These are phyloP conservation scores for Pilaira anomala DNA, from an alignment of 192 early-diverging fungal species.

Conservation along the genomic window DNA sequence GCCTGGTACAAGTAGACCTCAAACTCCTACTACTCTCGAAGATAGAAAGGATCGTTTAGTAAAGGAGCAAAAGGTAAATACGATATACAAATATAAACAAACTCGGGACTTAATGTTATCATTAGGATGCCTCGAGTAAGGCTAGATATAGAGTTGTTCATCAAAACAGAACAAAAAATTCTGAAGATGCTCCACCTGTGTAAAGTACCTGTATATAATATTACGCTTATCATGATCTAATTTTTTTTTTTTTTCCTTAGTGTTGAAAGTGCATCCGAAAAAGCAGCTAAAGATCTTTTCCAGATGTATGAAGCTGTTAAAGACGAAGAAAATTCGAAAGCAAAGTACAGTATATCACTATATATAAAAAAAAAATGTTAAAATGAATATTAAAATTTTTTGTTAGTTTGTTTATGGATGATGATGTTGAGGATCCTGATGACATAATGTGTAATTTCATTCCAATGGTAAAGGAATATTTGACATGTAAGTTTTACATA, in stretches of 20 bases:
- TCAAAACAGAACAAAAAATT: conserved; percentile 34
- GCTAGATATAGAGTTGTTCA: conserved; percentile 51
- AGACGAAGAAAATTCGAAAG: conserved; percentile 41
- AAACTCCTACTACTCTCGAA: conserved; percentile 14
- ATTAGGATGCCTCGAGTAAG: conserved; percentile 31
- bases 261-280: conserved; percentile 37
- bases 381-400: neutral
- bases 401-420: conserved; percentile 20
- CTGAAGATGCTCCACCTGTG: conserved; percentile 22
- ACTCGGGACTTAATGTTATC: neutral
- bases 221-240: neutral
- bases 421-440: conserved; percentile 36
- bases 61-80: conserved; percentile 24
- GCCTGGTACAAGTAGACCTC: conserved; percentile 16
- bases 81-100: neutral
- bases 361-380: too few relatives aligned
- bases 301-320: conserved; percentile 68
- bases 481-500: conserved; percentile 42
- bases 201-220: neutral
- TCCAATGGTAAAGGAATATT: conserved; percentile 66
- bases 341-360: conserved; percentile 34
- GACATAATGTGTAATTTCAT: conserved; percentile 64
- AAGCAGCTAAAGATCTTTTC: conserved; percentile 43
- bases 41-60: conserved; percentile 16
- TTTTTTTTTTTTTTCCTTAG: conserved; percentile 9